A percentile compares a stretch with the other conserved stretches of the same genome.
Conservation (phyloP, 495 filamentous ascomycete species). For the Ramalina peruviana region DNA sequence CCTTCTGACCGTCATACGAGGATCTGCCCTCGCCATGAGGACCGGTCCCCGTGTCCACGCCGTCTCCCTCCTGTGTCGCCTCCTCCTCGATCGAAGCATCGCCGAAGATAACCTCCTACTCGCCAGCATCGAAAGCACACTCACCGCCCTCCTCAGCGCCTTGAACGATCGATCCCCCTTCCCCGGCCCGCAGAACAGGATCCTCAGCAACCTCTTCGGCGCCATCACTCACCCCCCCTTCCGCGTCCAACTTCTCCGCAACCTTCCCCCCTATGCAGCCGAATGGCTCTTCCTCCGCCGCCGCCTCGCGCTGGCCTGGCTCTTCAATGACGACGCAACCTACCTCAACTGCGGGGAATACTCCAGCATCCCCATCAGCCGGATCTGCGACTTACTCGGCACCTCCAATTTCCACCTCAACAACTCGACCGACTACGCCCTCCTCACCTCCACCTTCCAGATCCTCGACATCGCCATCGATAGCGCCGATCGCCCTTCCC, state of each 20-base stretch:
- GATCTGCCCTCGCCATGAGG: background rate
- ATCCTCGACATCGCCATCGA: constrained; percentile 66
- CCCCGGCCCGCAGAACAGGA: background rate
- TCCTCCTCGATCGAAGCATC: constrained; percentile 43
- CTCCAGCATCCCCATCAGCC: background rate
- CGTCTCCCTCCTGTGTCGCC: constrained; percentile 28
- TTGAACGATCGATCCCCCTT: constrained; percentile 12
- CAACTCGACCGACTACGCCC: constrained; percentile 48
- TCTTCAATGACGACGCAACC: constrained; percentile 41
- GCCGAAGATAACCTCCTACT: constrained; percentile 27
- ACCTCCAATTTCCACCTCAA: constrained; percentile 35
- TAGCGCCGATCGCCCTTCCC: constrained; percentile 30
- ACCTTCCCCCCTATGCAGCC: constrained; percentile 39
- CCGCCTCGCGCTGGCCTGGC: constrained; percentile 58
- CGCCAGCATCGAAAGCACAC: constrained; percentile 31
- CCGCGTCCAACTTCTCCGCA: constrained; percentile 44
- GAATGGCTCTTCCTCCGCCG: constrained; percentile 49
- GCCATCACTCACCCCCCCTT: constrained; percentile 36
- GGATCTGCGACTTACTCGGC: constrained; percentile 31
- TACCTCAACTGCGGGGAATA: constrained; percentile 9
- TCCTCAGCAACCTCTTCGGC: constrained; percentile 37
- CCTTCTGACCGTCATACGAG: background rate
- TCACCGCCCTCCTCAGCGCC: constrained; percentile 29
- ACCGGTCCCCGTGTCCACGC: constrained; percentile 1
- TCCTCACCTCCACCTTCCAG: constrained; percentile 45